These are phyloP conservation scores for Xylaria sp. DNA, from an alignment of 2,329 filamentous ascomycete species.

Conservation along the genomic window DNA sequence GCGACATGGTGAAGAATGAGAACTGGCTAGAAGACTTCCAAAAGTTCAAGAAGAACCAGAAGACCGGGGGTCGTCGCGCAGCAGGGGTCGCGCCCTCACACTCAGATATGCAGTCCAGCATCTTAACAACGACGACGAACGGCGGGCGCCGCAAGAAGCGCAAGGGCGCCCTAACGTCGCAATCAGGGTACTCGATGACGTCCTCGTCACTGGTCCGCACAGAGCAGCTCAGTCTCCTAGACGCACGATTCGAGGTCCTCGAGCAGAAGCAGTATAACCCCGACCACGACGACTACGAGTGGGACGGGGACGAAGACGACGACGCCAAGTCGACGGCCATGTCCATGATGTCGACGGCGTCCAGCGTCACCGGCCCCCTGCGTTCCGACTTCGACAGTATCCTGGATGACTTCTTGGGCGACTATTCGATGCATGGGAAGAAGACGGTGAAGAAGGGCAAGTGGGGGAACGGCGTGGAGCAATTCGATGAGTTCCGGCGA, in stretches of 20 bases:
- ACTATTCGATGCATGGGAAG: constrained; percentile 76
- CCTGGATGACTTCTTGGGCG: constrained; percentile 90
- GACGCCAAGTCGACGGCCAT: constrained; percentile 44
- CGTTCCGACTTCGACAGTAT: constrained; percentile 86
- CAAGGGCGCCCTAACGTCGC: constrained; percentile 90
- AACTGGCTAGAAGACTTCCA: constrained; percentile 94
- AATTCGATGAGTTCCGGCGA: constrained; percentile 88
- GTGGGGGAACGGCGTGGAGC: constrained; percentile 82
- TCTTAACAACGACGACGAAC: constrained; percentile 79
- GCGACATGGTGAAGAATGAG: constrained; percentile 68
- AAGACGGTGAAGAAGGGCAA: constrained; percentile 82
- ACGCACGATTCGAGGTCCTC: constrained; percentile 90
- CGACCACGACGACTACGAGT: constrained; percentile 62
- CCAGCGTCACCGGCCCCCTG: constrained; percentile 73
- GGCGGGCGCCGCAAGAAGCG: constrained; percentile 91
- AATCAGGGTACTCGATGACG: constrained; percentile 90
- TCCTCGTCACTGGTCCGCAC: constrained; percentile 88
- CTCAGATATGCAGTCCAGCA: constrained; percentile 74
- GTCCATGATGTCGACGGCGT: constrained; percentile 71
- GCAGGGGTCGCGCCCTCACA: constrained; percentile 57
- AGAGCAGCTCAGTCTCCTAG: constrained; percentile 84
- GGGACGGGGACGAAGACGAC: constrained; percentile 58
- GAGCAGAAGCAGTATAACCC: constrained; percentile 75
- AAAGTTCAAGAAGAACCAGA: constrained; percentile 89
- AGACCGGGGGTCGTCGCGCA: constrained; percentile 50